A percentile compares a stretch with the other conserved stretches of the same genome.
Conservation (phyloP, 495 filamentous ascomycete genomes). For the Tuber calosporum region DNA sequence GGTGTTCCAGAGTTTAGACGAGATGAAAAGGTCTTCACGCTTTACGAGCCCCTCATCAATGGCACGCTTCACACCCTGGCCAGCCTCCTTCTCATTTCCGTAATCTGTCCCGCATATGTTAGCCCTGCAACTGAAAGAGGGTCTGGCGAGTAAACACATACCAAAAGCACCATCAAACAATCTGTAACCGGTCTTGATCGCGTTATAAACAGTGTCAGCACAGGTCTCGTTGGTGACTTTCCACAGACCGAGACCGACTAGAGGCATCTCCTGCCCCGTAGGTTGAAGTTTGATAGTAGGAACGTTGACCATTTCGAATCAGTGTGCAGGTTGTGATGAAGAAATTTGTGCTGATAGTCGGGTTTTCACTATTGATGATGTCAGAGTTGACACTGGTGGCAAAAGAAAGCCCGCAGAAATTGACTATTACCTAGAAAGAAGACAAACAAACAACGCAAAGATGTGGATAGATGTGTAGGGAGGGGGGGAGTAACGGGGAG, state of each 20-base stretch:
- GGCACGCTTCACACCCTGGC: constrained; percentile 76
- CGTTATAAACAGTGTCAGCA: constrained; percentile 76
- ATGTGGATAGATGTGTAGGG: not conserved
- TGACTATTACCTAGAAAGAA: not conserved
- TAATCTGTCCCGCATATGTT: constrained; percentile 55
- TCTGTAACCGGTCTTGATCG: constrained; percentile 81
- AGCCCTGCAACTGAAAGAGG: constrained; percentile 9
- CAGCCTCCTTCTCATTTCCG: constrained; percentile 78
- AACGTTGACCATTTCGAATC: constrained; percentile 32
- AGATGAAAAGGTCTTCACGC: constrained; percentile 82
- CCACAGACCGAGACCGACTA: constrained; percentile 77
- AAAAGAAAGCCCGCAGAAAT: not conserved
- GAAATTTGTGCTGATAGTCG: not conserved
- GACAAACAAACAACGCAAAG: not conserved
- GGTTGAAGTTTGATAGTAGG: constrained; percentile 63
- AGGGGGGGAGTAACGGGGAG: not conserved
- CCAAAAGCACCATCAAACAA: constrained; percentile 82
- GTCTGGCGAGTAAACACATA: constrained; percentile 44
- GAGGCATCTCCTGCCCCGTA: constrained; percentile 76
- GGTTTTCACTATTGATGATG: not conserved
- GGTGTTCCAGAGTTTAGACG: constrained; percentile 87
- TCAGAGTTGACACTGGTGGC: constrained; percentile 1
- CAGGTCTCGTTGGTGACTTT: constrained; percentile 74
- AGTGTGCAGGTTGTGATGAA: constrained; percentile 18
- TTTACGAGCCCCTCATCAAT: constrained; percentile 80